phyloP scores from a whole-genome alignment of 2,329 filamentous ascomycete species.

The Nigrograna mackinnonii region DNA sequence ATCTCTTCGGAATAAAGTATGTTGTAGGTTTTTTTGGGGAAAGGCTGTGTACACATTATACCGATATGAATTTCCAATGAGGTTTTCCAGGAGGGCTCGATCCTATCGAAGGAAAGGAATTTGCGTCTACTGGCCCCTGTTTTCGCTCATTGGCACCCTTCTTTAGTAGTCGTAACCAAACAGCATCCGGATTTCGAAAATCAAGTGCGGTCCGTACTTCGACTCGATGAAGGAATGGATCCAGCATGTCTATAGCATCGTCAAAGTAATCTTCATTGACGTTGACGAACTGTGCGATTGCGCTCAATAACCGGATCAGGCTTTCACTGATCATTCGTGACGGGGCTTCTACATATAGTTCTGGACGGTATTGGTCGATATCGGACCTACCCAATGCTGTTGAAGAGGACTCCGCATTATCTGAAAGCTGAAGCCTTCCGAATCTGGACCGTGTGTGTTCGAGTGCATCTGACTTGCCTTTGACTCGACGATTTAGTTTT shows the following conservation, averaged over 20 bases:
- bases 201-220: slow-evolving; percentile 64
- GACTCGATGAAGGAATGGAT: slow-evolving; percentile 38
- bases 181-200: slow-evolving; percentile 70
- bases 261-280: slow-evolving; percentile 74
- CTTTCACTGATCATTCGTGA: slow-evolving; percentile 68
- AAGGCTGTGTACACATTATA: slow-evolving; percentile 1
- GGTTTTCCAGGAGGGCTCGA: slow-evolving; percentile 11
- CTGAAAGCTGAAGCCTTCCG: neutral
- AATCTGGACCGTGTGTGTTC: neutral
- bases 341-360: slow-evolving; percentile 57
- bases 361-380: slow-evolving; percentile 10
- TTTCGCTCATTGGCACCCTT: no score
- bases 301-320: slow-evolving; percentile 60
- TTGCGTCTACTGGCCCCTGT: no score
- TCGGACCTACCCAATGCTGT: no score
- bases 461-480: neutral
- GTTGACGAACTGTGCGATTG: slow-evolving; percentile 64
- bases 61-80: slow-evolving; percentile 14
- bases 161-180: slow-evolving; percentile 63
- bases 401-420: slow-evolving; percentile 4
- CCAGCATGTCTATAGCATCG: slow-evolving; percentile 67
- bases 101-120: neutral
- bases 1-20: no score
- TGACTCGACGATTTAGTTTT: slow-evolving; percentile 26
- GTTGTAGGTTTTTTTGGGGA: no score